Evolutionary conservation across 352 stramenopile species (phyloP).

Genomic region (Thalassiosira ordinaria): DNA sequence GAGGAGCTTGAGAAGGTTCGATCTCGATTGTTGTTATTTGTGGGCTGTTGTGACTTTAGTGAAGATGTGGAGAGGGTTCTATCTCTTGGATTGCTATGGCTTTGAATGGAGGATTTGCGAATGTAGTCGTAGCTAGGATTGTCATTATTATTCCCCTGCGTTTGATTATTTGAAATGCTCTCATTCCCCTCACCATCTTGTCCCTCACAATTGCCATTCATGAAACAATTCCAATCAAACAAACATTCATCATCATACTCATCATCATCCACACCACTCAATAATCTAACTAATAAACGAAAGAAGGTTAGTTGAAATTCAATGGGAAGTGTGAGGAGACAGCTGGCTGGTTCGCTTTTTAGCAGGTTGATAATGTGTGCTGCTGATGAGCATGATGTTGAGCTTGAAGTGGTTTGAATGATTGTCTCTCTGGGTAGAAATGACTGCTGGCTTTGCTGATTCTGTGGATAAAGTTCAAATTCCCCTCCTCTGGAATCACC

Average conservation of each 20-base stretch:
- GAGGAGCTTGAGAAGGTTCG: background rate
- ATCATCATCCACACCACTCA: slow-evolving; percentile 65
- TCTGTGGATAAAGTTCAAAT: background rate
- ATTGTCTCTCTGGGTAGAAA: slow-evolving; percentile 56
- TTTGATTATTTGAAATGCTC: background rate
- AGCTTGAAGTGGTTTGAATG: slow-evolving; percentile 14
- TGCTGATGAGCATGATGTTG: too few species aligned
- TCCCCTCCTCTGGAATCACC: background rate
- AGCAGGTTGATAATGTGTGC: slow-evolving; percentile 34
- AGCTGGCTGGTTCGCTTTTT: background rate
- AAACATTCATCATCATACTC: slow-evolving; percentile 73
- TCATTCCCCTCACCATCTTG: too few species aligned
- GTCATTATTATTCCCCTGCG: background rate
- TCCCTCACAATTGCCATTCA: background rate
- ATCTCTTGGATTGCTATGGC: background rate
- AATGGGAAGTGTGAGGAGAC: slow-evolving; percentile 40
- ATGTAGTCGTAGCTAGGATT: slow-evolving; percentile 18
- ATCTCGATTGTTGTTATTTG: background rate
- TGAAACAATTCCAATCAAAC: slow-evolving; percentile 48
- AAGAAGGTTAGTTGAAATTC: slow-evolving; percentile 70
- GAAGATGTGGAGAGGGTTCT: background rate
- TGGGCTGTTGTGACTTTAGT: background rate
- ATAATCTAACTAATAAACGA: slow-evolving; percentile 69
- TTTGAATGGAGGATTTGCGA: slow-evolving; percentile 3
- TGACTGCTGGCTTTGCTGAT: background rate